Conservation (phyloP, 2,329 filamentous ascomycete genomes). For the Shiraia sp. region DNA sequence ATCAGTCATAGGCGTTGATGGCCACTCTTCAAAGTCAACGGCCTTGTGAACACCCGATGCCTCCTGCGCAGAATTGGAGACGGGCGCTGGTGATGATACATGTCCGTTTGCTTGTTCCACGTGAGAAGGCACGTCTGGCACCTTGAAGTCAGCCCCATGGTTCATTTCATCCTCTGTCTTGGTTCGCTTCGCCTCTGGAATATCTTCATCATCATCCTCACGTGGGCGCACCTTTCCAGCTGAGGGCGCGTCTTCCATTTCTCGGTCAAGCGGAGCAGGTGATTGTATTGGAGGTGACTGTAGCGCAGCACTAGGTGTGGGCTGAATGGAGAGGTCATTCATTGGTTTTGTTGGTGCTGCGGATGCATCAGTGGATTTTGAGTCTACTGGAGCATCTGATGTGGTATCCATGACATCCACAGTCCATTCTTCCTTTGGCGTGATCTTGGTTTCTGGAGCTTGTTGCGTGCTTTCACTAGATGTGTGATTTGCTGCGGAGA, state of each 20-base stretch:
- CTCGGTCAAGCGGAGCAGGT: conserved; percentile 32
- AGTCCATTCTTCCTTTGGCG: conserved; percentile 12
- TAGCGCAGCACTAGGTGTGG: conserved; percentile 17
- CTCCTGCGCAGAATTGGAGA: conserved; percentile 38
- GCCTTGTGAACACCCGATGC: conserved; percentile 35
- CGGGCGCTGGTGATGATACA: conserved; percentile 16
- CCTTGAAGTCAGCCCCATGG: conserved; percentile 48
- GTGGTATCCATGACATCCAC: conserved; percentile 35
- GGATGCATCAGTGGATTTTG: conserved; percentile 12
- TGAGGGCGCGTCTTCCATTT: conserved; percentile 45
- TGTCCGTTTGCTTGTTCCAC: conserved; percentile 36
- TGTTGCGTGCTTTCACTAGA: conserved; percentile 31
- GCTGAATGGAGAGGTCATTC: conserved; percentile 38
- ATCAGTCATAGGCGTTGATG: conserved; percentile 49
- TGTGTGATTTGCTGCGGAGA: conserved; percentile 19
- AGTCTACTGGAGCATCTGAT: conserved; percentile 17
- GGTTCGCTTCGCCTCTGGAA: conserved; percentile 75
- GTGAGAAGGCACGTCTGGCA: conserved; percentile 46
- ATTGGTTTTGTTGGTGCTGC: conserved; percentile 38
- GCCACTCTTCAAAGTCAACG: conserved; percentile 39
- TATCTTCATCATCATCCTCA: conserved; percentile 58
- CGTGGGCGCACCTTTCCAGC: conserved; percentile 67
- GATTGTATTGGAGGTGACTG: conserved; percentile 23
- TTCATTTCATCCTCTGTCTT: conserved; percentile 62
- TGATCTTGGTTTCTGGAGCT: conserved; percentile 35